Percentiles rank a stretch among this genome's conserved stretches.
Evolutionary conservation across 2,329 filamentous ascomycete genomes (phyloP).

Genomic region (Dactylellina haptotyla): DNA sequence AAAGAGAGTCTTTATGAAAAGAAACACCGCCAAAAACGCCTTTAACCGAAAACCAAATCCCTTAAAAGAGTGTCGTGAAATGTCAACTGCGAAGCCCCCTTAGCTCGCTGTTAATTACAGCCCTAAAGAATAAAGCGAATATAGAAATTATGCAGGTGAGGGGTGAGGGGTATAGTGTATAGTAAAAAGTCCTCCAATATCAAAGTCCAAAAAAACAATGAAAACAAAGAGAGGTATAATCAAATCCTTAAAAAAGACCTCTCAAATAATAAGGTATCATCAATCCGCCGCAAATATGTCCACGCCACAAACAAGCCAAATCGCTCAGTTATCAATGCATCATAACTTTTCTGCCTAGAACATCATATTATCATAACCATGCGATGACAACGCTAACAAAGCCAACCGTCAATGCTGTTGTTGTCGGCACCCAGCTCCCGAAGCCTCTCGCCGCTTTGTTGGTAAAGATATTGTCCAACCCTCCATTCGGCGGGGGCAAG

Average conservation of each 20-base stretch:
- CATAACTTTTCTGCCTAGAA: neutral
- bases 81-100: neutral
- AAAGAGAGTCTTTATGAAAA: neutral
- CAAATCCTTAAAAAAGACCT: neutral
- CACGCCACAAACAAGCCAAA: neutral
- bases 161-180: conserved; percentile 8
- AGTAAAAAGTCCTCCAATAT: neutral
- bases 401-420: conserved; percentile 7
- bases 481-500: conserved; percentile 45
- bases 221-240: neutral
- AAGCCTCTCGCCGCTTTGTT: conserved; percentile 1
- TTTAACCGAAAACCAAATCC: neutral
- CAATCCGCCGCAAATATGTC: neutral
- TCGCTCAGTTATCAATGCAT: neutral
- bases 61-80: neutral
- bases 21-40: neutral
- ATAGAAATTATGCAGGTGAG: neutral
- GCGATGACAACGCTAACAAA: conserved; percentile 17
- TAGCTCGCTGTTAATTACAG: neutral
- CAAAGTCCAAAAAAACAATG: conserved; percentile 9
- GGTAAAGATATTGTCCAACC: conserved; percentile 44
- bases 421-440: neutral
- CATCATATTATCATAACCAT: conserved; percentile 22
- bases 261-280: neutral
- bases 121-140: neutral